Conservation (phyloP, 2,329 filamentous ascomycete species). For the Erysiphe pulchra region DNA sequence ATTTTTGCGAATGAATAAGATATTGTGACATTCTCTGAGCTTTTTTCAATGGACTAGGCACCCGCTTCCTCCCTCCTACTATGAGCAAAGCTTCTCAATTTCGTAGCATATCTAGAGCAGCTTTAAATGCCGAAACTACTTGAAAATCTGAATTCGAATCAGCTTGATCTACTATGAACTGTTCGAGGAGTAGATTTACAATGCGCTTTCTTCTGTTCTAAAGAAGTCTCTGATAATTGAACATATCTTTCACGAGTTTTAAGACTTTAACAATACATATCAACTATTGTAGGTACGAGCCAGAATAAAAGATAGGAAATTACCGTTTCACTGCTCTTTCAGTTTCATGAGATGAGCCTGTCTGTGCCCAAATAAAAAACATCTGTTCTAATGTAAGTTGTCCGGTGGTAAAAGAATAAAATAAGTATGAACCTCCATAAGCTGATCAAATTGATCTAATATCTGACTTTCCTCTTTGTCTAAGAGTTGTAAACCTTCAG, state of each 20-base stretch:
- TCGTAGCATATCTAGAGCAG: slow-evolving; percentile 20
- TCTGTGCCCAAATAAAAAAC: slow-evolving; percentile 55
- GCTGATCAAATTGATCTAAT: slow-evolving; percentile 35
- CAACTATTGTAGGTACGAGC: not conserved
- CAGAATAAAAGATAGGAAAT: slow-evolving; percentile 3
- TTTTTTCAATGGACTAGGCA: too few species aligned
- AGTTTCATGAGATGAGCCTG: slow-evolving; percentile 46
- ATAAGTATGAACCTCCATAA: slow-evolving; percentile 22
- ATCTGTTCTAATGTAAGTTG: slow-evolving; percentile 24
- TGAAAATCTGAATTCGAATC: slow-evolving; percentile 18
- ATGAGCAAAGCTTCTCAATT: not conserved
- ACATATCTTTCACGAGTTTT: slow-evolving; percentile 59
- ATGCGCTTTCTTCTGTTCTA: slow-evolving; percentile 54
- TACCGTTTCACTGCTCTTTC: slow-evolving; percentile 55
- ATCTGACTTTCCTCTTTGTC: slow-evolving; percentile 37
- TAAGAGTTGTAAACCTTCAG: slow-evolving; percentile 34
- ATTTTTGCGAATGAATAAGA: too few species aligned
- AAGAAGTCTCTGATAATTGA: slow-evolving; percentile 41
- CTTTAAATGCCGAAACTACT: slow-evolving; percentile 36
- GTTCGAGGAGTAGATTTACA: slow-evolving; percentile 27
- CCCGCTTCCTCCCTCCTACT: too few species aligned
- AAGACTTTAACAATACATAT: slow-evolving; percentile 22
- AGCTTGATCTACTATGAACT: not conserved
- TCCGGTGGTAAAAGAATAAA: not conserved
- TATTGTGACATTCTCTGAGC: too few species aligned